Percentiles rank a stretch among this genome's conserved stretches.
phyloP scores from a whole-genome alignment of 1,284 basidiomycete species.

The Leccinum fuscescens region DNA sequence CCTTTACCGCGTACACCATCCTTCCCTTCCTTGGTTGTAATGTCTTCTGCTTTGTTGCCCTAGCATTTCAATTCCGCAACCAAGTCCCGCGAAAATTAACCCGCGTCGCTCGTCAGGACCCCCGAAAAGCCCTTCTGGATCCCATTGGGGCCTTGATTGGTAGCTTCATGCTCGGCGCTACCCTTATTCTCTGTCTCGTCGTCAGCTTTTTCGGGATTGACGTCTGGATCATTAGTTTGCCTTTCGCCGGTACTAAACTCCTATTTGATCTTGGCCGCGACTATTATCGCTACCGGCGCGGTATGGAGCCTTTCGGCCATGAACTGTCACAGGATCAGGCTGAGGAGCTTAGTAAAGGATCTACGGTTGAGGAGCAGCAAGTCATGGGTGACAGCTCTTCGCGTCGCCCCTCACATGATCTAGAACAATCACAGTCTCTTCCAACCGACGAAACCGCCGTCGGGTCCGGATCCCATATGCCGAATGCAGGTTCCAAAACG shows the following conservation, averaged over 20 bases:
- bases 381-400: neutral
- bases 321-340: conserved; percentile 4
- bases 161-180: conserved; percentile 45
- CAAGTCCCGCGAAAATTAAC: conserved; percentile 49
- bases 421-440: neutral
- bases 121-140: conserved; percentile 48
- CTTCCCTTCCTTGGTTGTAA: conserved; percentile 68
- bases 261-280: conserved; percentile 64
- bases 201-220: conserved; percentile 60
- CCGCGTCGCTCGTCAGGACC: conserved; percentile 38
- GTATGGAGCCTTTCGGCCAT: conserved; percentile 21
- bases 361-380: neutral
- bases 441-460: conserved; percentile 8
- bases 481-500: conserved; percentile 3
- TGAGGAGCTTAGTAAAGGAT: neutral
- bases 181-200: conserved; percentile 51
- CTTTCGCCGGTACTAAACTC: conserved; percentile 72
- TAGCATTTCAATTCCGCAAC: conserved; percentile 55
- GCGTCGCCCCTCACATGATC: neutral
- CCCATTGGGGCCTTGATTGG: conserved; percentile 53
- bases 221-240: conserved; percentile 85
- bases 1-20: conserved; percentile 70
- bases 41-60: conserved; percentile 50
- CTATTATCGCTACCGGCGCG: conserved; percentile 44
- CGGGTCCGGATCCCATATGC: neutral